Percentiles rank a stretch among this genome's conserved stretches.
Evolutionary conservation across 345 rosid species (phyloP).

Genomic region (Streptanthus diversifolius): DNA sequence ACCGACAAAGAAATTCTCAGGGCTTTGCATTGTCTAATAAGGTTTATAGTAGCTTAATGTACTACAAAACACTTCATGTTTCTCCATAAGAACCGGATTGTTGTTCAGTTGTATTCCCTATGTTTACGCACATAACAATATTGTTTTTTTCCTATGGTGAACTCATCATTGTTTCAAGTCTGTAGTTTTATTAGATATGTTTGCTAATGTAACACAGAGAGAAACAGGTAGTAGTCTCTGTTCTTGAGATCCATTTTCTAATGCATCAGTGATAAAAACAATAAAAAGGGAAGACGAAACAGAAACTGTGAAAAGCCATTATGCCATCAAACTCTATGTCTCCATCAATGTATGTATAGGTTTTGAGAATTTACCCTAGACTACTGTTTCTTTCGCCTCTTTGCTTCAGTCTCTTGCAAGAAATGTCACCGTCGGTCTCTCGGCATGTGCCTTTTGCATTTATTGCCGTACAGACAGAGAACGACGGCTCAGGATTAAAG

Average conservation of each 20-base stretch:
- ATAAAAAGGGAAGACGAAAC: neutral
- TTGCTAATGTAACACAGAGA: neutral
- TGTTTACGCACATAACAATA: neutral
- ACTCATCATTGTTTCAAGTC: neutral
- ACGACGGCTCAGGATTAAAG: too few species aligned
- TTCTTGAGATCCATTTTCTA: neutral
- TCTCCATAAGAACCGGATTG: conserved; percentile 17
- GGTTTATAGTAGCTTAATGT: conserved; percentile 8
- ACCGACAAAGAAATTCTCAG: neutral
- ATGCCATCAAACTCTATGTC: too few species aligned
- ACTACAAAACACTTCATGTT: conserved; percentile 25
- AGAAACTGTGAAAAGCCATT: neutral
- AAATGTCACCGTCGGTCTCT: too few species aligned
- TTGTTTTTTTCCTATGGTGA: neutral
- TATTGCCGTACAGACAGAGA: too few species aligned
- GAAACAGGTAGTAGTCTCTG: neutral
- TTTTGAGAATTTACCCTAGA: too few species aligned
- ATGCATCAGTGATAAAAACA: neutral
- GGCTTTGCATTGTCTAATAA: conserved; percentile 19
- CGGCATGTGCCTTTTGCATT: too few species aligned
- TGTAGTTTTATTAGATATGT: neutral
- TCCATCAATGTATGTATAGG: too few species aligned
- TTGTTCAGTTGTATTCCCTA: neutral
- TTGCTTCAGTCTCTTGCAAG: too few species aligned
- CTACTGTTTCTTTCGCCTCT: too few species aligned